phyloP scores from a whole-genome alignment of 1,139 yeast genomes.

The Hansenula lynferdii region DNA sequence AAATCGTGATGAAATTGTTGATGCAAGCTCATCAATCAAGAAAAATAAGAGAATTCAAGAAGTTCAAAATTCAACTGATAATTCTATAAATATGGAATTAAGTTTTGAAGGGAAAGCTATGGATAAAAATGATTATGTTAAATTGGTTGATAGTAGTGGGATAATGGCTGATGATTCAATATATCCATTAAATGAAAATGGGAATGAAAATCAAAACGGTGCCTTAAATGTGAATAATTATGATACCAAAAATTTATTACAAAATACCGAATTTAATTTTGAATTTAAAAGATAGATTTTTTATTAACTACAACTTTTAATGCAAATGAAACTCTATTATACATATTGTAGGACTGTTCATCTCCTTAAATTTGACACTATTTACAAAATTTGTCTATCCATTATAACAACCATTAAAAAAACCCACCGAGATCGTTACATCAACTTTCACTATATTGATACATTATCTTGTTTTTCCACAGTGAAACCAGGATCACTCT shows the following conservation, averaged over 20 bases:
- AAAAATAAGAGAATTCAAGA: conserved; percentile 20
- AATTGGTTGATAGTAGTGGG: conserved; percentile 28
- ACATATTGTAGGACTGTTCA: no score
- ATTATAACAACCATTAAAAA: neutral
- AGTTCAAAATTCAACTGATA: conserved; percentile 12
- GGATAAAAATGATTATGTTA: conserved; percentile 34
- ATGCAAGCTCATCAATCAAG: conserved; percentile 19
- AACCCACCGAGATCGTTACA: no score
- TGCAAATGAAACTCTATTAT: no score
- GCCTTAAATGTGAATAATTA: conserved; percentile 1
- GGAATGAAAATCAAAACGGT: neutral
- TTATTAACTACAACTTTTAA: no score
- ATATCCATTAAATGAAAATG: conserved; percentile 2
- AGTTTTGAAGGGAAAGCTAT: conserved; percentile 39
- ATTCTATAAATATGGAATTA: conserved; percentile 28
- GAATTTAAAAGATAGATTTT: conserved; percentile 11
- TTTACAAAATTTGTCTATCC: neutral
- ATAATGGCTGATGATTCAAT: conserved; percentile 14
- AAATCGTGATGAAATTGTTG: conserved; percentile 21
- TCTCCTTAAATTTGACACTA: no score
- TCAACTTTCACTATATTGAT: no score
- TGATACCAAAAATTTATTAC: conserved; percentile 20
- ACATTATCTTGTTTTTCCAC: conserved; percentile 29
- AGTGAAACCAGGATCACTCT: conserved; percentile 57
- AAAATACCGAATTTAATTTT: conserved; percentile 16